phyloP scores from a whole-genome alignment of 2,329 filamentous ascomycete species.

The Ophiostoma australiae region DNA sequence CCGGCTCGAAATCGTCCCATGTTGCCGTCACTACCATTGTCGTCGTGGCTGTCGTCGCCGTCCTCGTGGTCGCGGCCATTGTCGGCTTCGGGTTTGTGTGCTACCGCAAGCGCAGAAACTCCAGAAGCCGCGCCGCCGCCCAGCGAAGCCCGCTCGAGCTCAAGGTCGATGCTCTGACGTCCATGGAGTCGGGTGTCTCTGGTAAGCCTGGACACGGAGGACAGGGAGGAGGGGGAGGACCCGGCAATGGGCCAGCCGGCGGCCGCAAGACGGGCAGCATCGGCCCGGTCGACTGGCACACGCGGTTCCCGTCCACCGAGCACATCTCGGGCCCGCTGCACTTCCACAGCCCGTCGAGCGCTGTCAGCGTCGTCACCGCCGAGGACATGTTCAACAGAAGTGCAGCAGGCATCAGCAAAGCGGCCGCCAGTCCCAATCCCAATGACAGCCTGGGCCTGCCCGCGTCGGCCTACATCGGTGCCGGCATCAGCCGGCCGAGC shows the following conservation, averaged over 20 bases:
- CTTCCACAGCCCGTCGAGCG: slow-evolving; percentile 22
- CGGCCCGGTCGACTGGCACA: slow-evolving; percentile 16
- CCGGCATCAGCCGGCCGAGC: background rate
- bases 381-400: background rate
- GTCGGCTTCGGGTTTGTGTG: slow-evolving; percentile 43
- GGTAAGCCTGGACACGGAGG: background rate
- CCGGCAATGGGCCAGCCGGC: background rate
- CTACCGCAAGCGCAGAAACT: slow-evolving; percentile 38
- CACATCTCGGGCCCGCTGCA: slow-evolving; percentile 21
- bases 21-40: slow-evolving; percentile 36
- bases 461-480: background rate
- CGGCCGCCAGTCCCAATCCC: background rate
- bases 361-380: background rate
- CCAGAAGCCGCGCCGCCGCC: background rate
- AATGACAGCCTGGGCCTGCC: background rate
- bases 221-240: background rate
- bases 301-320: slow-evolving; percentile 14
- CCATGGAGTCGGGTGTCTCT: slow-evolving; percentile 2
- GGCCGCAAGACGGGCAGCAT: slow-evolving; percentile 9
- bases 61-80: slow-evolving; percentile 41
- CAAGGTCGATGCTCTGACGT: background rate
- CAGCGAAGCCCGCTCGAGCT: background rate
- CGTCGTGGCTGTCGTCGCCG: slow-evolving; percentile 39
- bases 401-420: background rate
- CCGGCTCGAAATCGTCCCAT: slow-evolving; percentile 13